Conservation (phyloP, 495 filamentous ascomycete genomes). For the Chlorociboria aeruginascens region DNA sequence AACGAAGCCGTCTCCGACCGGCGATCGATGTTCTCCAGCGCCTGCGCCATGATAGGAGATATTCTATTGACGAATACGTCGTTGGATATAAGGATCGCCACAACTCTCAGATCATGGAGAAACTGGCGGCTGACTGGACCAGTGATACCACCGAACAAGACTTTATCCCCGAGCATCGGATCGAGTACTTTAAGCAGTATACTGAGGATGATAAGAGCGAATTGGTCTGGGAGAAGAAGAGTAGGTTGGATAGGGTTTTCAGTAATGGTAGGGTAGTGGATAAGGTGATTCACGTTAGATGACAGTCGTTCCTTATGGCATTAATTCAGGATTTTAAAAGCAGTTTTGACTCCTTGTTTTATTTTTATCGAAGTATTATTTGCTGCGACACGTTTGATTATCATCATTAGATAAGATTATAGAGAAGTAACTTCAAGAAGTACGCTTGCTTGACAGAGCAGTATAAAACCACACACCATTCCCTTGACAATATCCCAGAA, state of each 20-base stretch:
- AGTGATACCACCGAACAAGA: conserved; percentile 16
- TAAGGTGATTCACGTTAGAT: too few relatives aligned
- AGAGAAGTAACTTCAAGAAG: too few relatives aligned
- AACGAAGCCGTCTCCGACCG: conserved; percentile 4
- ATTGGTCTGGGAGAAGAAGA: conserved; percentile 12
- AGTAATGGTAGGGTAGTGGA: not conserved
- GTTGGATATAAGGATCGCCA: conserved; percentile 17
- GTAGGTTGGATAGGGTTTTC: conserved; percentile 13
- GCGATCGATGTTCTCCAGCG: conserved; percentile 15
- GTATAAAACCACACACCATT: too few relatives aligned
- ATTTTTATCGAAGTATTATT: too few relatives aligned
- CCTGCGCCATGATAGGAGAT: conserved; percentile 8
- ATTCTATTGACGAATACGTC: conserved; percentile 16
- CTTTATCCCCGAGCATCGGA: conserved; percentile 17
- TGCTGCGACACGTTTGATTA: too few relatives aligned
- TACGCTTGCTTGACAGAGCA: too few relatives aligned
- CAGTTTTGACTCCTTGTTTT: too few relatives aligned
- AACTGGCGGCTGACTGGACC: conserved; percentile 10
- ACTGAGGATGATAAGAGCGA: not conserved
- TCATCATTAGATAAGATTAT: too few relatives aligned
- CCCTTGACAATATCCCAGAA: too few relatives aligned
- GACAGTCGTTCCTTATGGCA: too few relatives aligned
- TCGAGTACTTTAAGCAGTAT: conserved; percentile 16
- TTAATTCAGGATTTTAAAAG: too few relatives aligned
- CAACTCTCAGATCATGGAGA: conserved; percentile 6